Conservation (phyloP, 208 protist genomes). For the Trypanosoma caninum region DNA sequence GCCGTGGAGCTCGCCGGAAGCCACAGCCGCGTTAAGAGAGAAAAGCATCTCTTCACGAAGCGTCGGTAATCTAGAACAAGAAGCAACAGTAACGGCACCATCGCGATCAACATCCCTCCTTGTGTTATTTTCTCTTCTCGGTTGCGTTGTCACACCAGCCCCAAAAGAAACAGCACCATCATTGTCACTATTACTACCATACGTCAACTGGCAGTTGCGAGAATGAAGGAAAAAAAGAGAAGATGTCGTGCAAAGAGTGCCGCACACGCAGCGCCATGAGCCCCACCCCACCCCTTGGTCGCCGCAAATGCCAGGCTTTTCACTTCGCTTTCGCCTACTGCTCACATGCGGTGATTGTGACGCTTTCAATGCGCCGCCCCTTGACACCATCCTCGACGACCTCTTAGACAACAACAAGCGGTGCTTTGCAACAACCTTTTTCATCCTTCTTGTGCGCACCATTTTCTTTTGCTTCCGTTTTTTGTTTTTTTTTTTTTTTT, state of each 20-base stretch:
- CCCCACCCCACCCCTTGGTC: neutral
- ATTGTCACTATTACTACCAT: too few relatives aligned
- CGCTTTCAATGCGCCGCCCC: neutral
- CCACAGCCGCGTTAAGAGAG: slow-evolving; percentile 31
- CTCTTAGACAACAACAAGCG: too few relatives aligned
- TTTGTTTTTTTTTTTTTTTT: neutral
- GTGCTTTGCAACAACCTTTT: neutral
- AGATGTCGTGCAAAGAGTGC: neutral
- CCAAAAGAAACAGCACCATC: too few relatives aligned
- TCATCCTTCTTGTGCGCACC: neutral
- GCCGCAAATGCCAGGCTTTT: neutral
- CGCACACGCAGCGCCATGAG: slow-evolving; percentile 12
- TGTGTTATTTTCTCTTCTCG: too few relatives aligned
- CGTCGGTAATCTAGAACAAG: neutral
- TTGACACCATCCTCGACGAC: too few relatives aligned
- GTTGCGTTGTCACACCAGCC: too few relatives aligned
- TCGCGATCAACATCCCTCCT: too few relatives aligned
- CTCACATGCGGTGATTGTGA: neutral
- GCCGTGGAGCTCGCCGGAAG: slow-evolving; percentile 36
- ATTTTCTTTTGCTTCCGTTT: neutral
- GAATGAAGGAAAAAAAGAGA: slow-evolving; percentile 7
- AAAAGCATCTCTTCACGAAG: slow-evolving; percentile 36
- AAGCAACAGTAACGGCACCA: too few relatives aligned
- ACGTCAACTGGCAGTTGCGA: neutral
- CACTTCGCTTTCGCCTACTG: neutral